Conservation (phyloP, 2,329 filamentous ascomycete genomes). For the Ramularia endophylla region DNA sequence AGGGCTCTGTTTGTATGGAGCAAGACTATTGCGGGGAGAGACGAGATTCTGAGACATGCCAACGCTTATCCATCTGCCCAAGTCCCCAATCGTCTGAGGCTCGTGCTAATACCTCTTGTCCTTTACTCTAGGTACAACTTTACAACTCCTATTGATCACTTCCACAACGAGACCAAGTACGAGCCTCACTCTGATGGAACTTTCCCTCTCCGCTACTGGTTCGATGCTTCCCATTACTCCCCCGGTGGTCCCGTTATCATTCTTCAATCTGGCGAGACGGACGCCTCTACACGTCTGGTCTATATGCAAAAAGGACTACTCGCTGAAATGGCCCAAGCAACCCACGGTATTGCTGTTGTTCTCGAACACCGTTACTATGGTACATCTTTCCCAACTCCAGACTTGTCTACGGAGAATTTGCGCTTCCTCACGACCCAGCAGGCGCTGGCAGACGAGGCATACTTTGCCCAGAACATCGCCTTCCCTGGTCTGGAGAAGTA, state of each 20-base stretch:
- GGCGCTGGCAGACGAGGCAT: constrained; percentile 72
- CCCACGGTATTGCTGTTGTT: constrained; percentile 69
- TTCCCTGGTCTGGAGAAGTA: constrained; percentile 63
- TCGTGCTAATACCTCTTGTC: too few relatives aligned
- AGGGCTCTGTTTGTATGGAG: too few relatives aligned
- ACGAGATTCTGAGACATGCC: too few relatives aligned
- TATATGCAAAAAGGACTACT: constrained; percentile 75
- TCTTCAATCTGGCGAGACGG: constrained; percentile 65
- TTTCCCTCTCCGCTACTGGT: constrained; percentile 76
- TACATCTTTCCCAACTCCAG: constrained; percentile 60
- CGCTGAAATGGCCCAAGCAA: constrained; percentile 62
- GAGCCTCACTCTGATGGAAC: constrained; percentile 65
- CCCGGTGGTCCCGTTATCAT: constrained; percentile 76
- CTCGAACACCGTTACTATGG: constrained; percentile 88
- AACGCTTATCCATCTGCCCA: too few relatives aligned
- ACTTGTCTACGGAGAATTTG: constrained; percentile 63
- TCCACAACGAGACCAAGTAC: constrained; percentile 72
- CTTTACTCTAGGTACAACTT: constrained; percentile 50
- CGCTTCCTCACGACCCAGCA: constrained; percentile 82
- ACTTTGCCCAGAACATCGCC: constrained; percentile 67
- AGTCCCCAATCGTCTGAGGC: too few relatives aligned
- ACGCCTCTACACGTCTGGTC: constrained; percentile 55
- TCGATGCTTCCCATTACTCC: constrained; percentile 69
- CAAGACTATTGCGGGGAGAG: too few relatives aligned
- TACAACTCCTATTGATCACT: constrained; percentile 66